A percentile compares a stretch with the other conserved stretches of the same genome.
These are phyloP conservation scores for Hemisphaericaspora subhashii DNA, from an alignment of 1,139 yeast genomes.

Conservation along the genomic window DNA sequence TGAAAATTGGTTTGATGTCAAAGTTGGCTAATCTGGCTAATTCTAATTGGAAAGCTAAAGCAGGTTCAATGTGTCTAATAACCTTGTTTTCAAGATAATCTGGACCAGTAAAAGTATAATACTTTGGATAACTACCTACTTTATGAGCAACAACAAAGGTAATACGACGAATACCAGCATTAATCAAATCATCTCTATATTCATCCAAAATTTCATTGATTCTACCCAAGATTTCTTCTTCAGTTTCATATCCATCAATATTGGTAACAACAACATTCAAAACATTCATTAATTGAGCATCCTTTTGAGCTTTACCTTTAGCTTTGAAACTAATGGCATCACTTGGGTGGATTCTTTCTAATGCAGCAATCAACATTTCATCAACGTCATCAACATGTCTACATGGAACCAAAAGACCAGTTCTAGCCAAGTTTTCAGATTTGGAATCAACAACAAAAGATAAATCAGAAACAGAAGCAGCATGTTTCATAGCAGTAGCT, in stretches of 20 bases:
- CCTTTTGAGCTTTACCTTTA: constrained; percentile 28
- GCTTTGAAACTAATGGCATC: constrained; percentile 43
- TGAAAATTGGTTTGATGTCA: constrained; percentile 90
- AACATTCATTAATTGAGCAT: constrained; percentile 62
- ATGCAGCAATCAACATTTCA: constrained; percentile 73
- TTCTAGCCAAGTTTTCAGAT: constrained; percentile 59
- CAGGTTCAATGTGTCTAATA: constrained; percentile 97
- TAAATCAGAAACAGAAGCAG: constrained; percentile 89
- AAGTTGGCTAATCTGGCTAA: constrained; percentile 92
- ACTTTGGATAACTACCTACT: constrained; percentile 88
- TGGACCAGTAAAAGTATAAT: constrained; percentile 93
- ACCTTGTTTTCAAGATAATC: constrained; percentile 80
- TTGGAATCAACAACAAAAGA: constrained; percentile 75
- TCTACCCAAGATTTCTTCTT: constrained; percentile 64
- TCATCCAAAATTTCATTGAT: constrained; percentile 68
- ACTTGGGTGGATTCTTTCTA: constrained; percentile 63
- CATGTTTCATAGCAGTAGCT: constrained; percentile 63
- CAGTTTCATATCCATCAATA: constrained; percentile 71
- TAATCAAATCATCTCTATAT: constrained; percentile 64
- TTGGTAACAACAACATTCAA: constrained; percentile 76
- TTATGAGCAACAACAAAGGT: constrained; percentile 85
- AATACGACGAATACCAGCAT: constrained; percentile 82
- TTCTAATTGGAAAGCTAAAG: constrained; percentile 95
- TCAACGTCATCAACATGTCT: constrained; percentile 87
- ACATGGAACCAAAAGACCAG: constrained; percentile 85